These are phyloP conservation scores for Zelonia costaricensis DNA, from an alignment of 208 protist genomes.

Conservation along the genomic window DNA sequence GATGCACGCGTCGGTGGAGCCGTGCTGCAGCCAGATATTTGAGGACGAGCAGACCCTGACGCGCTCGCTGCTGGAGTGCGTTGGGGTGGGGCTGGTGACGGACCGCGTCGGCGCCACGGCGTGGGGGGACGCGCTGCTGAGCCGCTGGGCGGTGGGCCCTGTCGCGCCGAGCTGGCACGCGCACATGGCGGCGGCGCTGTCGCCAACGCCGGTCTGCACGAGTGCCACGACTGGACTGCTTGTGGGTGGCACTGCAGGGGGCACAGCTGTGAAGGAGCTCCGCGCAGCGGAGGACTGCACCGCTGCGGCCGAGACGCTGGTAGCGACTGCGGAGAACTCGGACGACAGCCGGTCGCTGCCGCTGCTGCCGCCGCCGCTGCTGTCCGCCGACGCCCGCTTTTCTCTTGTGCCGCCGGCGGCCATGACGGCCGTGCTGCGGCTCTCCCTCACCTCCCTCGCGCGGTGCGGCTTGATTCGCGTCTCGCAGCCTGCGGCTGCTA, in stretches of 20 bases:
- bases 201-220: too few species aligned
- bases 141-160: slow-evolving; percentile 42
- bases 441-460: slow-evolving; percentile 16
- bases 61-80: slow-evolving; percentile 77
- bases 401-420: slow-evolving; percentile 16
- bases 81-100: slow-evolving; percentile 68
- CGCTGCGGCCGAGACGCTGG: neutral
- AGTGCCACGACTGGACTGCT: too few species aligned
- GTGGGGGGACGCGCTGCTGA: slow-evolving; percentile 60
- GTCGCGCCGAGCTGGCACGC: slow-evolving; percentile 34
- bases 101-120: slow-evolving; percentile 30
- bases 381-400: too few species aligned
- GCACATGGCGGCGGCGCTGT: slow-evolving; percentile 1
- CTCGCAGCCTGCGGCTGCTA: neutral
- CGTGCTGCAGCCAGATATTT: slow-evolving; percentile 52
- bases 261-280: too few species aligned
- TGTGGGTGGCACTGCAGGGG: too few species aligned
- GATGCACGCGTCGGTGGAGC: slow-evolving; percentile 49
- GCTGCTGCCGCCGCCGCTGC: neutral
- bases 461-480: slow-evolving; percentile 17
- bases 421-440: slow-evolving; percentile 14
- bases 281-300: neutral
- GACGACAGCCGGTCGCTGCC: slow-evolving; percentile 3
- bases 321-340: slow-evolving; percentile 3
- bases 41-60: slow-evolving; percentile 41